Conservation (phyloP, 306 rosid species). For the Glycyrrhiza uralensis region DNA sequence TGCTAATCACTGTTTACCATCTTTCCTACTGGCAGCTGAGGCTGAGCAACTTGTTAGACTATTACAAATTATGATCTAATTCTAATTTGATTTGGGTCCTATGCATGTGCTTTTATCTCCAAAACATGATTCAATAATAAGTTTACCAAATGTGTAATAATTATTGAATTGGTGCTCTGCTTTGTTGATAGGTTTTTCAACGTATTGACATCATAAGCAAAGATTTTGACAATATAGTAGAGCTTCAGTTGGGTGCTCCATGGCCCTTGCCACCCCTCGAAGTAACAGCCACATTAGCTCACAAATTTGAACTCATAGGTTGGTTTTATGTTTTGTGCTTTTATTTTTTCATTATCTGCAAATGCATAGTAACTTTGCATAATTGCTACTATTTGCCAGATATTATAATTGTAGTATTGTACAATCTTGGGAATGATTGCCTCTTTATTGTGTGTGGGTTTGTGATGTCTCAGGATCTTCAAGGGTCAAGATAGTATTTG, state of each 20-base stretch:
- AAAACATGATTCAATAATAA: background rate
- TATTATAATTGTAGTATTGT: background rate
- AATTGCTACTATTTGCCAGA: background rate
- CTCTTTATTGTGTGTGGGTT: background rate
- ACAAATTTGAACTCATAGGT: conserved; percentile 92
- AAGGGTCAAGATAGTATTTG: conserved; percentile 63
- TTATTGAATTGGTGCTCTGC: background rate
- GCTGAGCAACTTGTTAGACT: background rate
- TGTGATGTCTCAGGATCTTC: conserved; percentile 53
- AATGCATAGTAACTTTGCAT: background rate
- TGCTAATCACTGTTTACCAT: background rate
- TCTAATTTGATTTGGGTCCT: background rate
- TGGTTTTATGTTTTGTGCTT: conserved; percentile 21
- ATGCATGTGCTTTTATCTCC: background rate
- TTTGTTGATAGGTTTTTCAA: conserved; percentile 73
- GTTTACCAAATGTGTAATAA: background rate
- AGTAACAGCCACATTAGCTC: conserved; percentile 85
- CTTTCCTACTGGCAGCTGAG: background rate
- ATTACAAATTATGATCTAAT: background rate
- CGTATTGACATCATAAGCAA: conserved; percentile 78
- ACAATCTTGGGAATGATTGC: background rate
- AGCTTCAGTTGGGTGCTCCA: conserved; percentile 80
- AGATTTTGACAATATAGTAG: conserved; percentile 89
- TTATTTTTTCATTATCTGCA: background rate
- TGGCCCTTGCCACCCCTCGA: conserved; percentile 84